Evolutionary conservation across 2,329 filamentous ascomycete species (phyloP).

Genomic region (Fonsecaea pugnacius): DNA sequence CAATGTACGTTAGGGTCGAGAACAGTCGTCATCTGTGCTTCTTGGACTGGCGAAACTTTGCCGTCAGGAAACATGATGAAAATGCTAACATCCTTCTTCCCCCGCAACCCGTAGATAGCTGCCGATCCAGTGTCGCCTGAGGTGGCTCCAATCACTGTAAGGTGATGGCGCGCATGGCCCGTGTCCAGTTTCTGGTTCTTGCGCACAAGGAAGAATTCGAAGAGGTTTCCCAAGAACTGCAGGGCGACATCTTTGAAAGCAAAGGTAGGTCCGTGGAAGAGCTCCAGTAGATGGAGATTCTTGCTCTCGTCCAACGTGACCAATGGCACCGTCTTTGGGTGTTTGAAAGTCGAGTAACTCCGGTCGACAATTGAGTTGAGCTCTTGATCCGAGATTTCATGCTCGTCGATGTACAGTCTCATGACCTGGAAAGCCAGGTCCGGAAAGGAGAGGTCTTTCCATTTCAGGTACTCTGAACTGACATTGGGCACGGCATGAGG

Average conservation of each 20-base stretch:
- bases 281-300: slow-evolving; percentile 83
- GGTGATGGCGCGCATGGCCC: slow-evolving; percentile 69
- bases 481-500: slow-evolving; percentile 77
- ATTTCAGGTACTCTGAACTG: slow-evolving; percentile 68
- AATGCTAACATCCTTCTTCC: slow-evolving; percentile 95
- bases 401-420: slow-evolving; percentile 80
- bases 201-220: slow-evolving; percentile 54
- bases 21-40: slow-evolving; percentile 96
- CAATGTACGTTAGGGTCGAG: slow-evolving; percentile 92
- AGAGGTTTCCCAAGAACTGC: slow-evolving; percentile 95
- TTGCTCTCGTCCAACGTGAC: slow-evolving; percentile 71
- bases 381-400: slow-evolving; percentile 79
- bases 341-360: slow-evolving; percentile 88
- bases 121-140: slow-evolving; percentile 88
- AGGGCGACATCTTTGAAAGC: slow-evolving; percentile 95
- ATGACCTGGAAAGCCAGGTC: slow-evolving; percentile 85
- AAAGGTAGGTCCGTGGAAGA: slow-evolving; percentile 95
- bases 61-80: slow-evolving; percentile 94
- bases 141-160: slow-evolving; percentile 85
- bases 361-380: slow-evolving; percentile 80
- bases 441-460: slow-evolving; percentile 77
- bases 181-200: slow-evolving; percentile 48
- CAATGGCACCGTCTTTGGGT: slow-evolving; percentile 75
- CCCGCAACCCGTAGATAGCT: slow-evolving; percentile 90
- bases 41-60: slow-evolving; percentile 87